Base-by-base conservation (phyloP, 1,139 yeast species). In the Suzukiozyma palmioleophila region DNA sequence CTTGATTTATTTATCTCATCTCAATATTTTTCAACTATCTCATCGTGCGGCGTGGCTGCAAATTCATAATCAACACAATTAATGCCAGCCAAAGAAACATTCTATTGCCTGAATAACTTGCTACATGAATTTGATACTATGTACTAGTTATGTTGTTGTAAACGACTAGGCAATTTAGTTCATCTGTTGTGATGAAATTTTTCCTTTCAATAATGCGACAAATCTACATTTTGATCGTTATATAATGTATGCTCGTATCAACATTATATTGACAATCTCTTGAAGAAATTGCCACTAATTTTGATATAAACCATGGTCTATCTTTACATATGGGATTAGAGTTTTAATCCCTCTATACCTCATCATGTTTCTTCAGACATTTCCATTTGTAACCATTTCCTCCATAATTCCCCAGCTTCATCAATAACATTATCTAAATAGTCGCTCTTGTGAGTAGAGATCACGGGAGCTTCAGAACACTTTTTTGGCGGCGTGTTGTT, bases 331-430 rank as follows among this genome's bases (percentile, higher is more conserved):
- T 11, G 4, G n/a, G 28, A 11, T 26, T 26, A 3, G 3, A 26
- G 13, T 5, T 26, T 24, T 11, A 26, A 26, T 26, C 28, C 28
- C 31, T 28, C 31, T 28, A 28, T 28, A 28, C 4, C n/a, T 26
- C 13, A 11, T 34, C 25, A 54, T 43, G 59, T 58, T 37, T 70
- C 74, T 35, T 79, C 85, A 51, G 76, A 69, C 64, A 79, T 67
- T 54, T 83, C 90, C 53, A 74, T 66, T 81, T 89, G 84, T 33
- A 84, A 64, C 89, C 95, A 86, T 50, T 82, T 83, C 44, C 96
- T 70, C 95, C 95, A 88, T 38, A 86, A 68, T 52, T 86, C 95
- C 13, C 95, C 95, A 2, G 95, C 90, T 57, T 84, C 95, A 38
- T 66, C 65, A 33, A 88, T 70, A 26, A 88, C 75, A 46, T 79